These are phyloP conservation scores for Chaetoceros tenuissimus DNA, from an alignment of 108 stramenopile genomes.

Conservation along the genomic window DNA sequence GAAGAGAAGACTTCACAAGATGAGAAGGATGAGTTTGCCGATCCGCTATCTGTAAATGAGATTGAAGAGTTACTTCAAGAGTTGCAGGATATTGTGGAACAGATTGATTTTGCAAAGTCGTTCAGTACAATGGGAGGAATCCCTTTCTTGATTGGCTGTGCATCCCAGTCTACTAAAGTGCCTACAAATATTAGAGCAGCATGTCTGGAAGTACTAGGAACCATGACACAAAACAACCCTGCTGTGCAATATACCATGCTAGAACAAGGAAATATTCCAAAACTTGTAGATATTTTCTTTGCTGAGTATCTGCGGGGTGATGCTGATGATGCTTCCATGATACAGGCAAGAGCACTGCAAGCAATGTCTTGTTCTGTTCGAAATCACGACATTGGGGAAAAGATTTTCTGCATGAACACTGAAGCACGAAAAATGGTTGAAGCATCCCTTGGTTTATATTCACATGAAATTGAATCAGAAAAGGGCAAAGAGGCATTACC, in stretches of 20 bases:
- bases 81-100: constrained; percentile 83
- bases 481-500: neutral
- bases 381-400: constrained; percentile 48
- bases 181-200: constrained; percentile 39
- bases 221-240: constrained; percentile 76
- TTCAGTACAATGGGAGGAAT: constrained; percentile 67
- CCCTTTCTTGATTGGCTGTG: constrained; percentile 64
- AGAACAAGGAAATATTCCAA: constrained; percentile 53
- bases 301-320: constrained; percentile 14
- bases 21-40: constrained; percentile 4
- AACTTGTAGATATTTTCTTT: constrained; percentile 39
- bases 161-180: constrained; percentile 23
- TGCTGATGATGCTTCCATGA: constrained; percentile 19
- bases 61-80: constrained; percentile 66
- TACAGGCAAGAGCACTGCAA: constrained; percentile 62
- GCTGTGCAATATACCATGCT: constrained; percentile 67
- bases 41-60: constrained; percentile 29
- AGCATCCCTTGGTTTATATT: constrained; percentile 25
- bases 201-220: constrained; percentile 54
- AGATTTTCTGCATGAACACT: constrained; percentile 46
- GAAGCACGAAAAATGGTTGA: constrained; percentile 36
- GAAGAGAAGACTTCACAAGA: constrained; percentile 6
- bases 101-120: constrained; percentile 79
- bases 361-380: constrained; percentile 57
- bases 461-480: constrained; percentile 4